These are phyloP conservation scores for Phoma sp. DNA, from an alignment of 2,329 filamentous ascomycete genomes.

Conservation along the genomic window DNA sequence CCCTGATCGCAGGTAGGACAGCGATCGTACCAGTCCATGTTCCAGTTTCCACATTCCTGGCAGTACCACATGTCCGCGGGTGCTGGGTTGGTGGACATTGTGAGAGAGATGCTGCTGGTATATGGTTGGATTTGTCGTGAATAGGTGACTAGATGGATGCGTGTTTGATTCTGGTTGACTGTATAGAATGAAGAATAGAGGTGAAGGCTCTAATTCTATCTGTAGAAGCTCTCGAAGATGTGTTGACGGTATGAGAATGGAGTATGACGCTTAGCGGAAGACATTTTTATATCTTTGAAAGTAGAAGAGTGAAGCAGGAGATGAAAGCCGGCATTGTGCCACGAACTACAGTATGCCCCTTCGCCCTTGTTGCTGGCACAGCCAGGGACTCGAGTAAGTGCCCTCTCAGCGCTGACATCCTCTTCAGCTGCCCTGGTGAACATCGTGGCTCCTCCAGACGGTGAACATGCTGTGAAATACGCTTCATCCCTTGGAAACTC, in stretches of 20 bases:
- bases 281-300: not conserved
- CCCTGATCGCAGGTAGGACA: slow-evolving; percentile 3
- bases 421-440: not conserved
- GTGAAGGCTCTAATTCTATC: too few relatives aligned
- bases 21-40: not conserved
- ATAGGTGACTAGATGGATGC: too few relatives aligned
- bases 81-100: not conserved
- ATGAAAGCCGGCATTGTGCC: not conserved
- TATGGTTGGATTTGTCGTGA: not conserved
- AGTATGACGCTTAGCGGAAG: too few relatives aligned
- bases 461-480: not conserved
- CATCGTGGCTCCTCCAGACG: slow-evolving; percentile 4
- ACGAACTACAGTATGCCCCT: not conserved
- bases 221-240: too few relatives aligned
- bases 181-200: too few relatives aligned
- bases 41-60: not conserved
- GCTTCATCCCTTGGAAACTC: not conserved
- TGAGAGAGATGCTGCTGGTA: not conserved
- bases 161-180: too few relatives aligned
- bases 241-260: too few relatives aligned
- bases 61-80: slow-evolving; percentile 14
- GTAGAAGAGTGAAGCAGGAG: not conserved
- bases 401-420: not conserved
- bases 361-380: not conserved
- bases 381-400: not conserved